phyloP scores from a whole-genome alignment of 176 grass and related monocot genomes.

The Echinochloa phyllopogon region DNA sequence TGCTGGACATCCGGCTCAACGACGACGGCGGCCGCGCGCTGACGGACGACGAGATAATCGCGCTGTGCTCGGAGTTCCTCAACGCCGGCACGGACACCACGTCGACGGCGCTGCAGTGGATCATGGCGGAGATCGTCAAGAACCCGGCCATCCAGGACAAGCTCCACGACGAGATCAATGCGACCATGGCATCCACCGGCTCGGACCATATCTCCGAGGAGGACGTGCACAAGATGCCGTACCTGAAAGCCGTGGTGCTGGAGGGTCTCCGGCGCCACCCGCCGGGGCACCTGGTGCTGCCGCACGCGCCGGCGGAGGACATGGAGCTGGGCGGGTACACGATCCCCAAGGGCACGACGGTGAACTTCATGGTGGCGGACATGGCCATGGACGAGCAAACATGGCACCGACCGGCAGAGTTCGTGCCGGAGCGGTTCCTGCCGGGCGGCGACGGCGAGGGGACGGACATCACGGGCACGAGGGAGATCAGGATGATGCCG shows the following conservation, averaged over 20 bases:
- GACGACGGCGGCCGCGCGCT: too few relatives aligned
- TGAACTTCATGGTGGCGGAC: constrained; percentile 47
- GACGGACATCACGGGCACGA: constrained; percentile 57
- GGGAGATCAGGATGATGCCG: constrained; percentile 61
- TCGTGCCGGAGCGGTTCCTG: constrained; percentile 61
- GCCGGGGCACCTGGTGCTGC: neutral
- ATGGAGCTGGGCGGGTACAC: constrained; percentile 26
- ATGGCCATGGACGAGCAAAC: constrained; percentile 43
- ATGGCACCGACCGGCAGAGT: constrained; percentile 56
- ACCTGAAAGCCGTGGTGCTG: too few relatives aligned
- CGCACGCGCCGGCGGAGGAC: constrained; percentile 42
- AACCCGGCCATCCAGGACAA: constrained; percentile 2
- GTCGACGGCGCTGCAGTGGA: constrained; percentile 38
- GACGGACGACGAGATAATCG: too few relatives aligned
- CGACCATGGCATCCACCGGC: too few relatives aligned
- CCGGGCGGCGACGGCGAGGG: constrained; percentile 40
- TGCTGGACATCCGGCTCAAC: too few relatives aligned
- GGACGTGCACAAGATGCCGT: too few relatives aligned
- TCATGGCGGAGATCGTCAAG: constrained; percentile 53
- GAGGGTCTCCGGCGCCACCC: too few relatives aligned
- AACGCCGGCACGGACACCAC: too few relatives aligned
- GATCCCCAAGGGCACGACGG: constrained; percentile 40
- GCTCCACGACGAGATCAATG: too few relatives aligned
- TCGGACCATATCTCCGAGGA: too few relatives aligned
- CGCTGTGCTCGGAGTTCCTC: too few relatives aligned